A percentile compares a stretch with the other conserved stretches of the same genome.
Evolutionary conservation across 78 protist genomes (phyloP).

Genomic region (Dictyostelium firmibasis): DNA sequence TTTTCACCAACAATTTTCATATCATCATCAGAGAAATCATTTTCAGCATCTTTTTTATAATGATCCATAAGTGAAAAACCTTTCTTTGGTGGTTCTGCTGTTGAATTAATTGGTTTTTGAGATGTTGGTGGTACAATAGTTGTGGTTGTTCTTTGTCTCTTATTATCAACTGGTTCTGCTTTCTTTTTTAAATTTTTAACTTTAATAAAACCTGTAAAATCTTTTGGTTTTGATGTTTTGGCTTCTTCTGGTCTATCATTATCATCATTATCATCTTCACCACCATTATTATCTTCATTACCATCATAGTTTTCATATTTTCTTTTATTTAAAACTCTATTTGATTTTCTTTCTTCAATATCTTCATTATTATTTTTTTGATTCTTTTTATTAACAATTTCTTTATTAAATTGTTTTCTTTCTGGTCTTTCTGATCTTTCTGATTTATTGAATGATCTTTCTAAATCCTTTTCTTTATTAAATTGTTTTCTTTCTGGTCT

Average conservation of each 20-base stretch:
- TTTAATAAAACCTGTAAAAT: neutral
- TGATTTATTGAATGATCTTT: too few relatives aligned
- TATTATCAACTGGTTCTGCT: neutral
- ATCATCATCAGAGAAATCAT: conserved; percentile 47
- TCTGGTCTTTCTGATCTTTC: neutral
- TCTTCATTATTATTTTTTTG: neutral
- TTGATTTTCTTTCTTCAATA: neutral
- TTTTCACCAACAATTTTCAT: neutral
- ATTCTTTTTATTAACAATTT: neutral
- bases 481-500: neutral
- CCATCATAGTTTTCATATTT: neutral
- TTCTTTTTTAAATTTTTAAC: neutral
- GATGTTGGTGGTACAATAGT: neutral
- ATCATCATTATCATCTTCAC: neutral
- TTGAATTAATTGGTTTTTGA: neutral
- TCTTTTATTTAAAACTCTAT: neutral
- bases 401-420: neutral
- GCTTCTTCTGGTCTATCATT: neutral
- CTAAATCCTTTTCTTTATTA: too few relatives aligned
- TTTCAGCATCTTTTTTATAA: neutral
- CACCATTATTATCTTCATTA: neutral
- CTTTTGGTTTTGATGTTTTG: neutral
- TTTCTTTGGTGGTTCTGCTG: neutral
- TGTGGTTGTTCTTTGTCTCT: neutral
- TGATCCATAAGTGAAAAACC: conserved; percentile 7